Conservation (phyloP, 2,329 filamentous ascomycete genomes). For the Corinectria fuckeliana region DNA sequence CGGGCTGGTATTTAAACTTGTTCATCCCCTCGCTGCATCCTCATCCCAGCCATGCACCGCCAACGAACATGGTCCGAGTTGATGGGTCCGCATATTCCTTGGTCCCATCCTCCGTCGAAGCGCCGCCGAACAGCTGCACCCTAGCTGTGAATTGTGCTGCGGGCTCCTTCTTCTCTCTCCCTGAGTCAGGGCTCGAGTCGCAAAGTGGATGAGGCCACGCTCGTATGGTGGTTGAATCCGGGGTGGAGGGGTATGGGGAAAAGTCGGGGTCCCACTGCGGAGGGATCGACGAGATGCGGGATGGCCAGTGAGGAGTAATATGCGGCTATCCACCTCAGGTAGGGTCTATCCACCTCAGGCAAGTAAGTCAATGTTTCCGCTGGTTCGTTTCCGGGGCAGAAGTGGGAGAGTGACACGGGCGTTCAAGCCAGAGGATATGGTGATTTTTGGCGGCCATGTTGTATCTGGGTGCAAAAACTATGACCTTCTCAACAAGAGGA, state of each 20-base stretch:
- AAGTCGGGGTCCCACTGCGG: neutral
- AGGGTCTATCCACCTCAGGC: neutral
- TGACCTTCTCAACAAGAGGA: no score
- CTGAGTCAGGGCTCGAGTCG: neutral
- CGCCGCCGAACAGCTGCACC: neutral
- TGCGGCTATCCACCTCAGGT: neutral
- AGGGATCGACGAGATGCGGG: neutral
- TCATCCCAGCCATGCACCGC: neutral
- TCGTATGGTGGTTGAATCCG: neutral
- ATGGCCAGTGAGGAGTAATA: no score
- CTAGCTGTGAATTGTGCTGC: neutral
- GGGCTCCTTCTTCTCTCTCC: neutral
- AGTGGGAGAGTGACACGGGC: no score
- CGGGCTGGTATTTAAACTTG: neutral
- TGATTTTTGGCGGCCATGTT: no score
- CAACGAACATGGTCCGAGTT: neutral
- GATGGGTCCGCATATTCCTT: neutral
- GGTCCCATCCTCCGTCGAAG: neutral
- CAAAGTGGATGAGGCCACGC: neutral
- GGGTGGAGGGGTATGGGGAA: neutral
- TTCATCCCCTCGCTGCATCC: neutral
- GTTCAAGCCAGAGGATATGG: no score
- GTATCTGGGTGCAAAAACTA: no score
- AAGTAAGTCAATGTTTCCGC: no score
- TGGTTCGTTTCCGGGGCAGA: no score